Evolutionary conservation across 2,329 filamentous ascomycete species (phyloP), one percentile per base, ranked within the genome.

Genomic region (Neonectria punicea): DNA sequence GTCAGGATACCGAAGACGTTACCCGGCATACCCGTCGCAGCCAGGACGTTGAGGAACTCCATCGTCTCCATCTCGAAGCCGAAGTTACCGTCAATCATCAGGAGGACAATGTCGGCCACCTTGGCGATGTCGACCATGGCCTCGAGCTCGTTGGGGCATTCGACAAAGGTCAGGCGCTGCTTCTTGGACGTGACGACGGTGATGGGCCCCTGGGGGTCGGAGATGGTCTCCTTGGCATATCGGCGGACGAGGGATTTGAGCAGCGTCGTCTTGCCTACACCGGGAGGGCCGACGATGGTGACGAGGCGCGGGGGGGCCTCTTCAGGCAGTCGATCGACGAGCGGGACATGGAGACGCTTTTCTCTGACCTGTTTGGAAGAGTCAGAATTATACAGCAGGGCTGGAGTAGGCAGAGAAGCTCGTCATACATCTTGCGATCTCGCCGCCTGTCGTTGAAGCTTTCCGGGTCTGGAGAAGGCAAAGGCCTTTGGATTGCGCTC

Each of bases 31-130:
- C 96, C 96, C 32, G 93, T 97, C 2, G 93, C 89, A n/a, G 93
- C 92, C 55, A 99, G 84, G 18, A 98, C 90, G 73, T 98, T 98
- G 76, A 99, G 83, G 67, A 99, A 99, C 81, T 99, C 96, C 96
- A 99, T 99, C 0, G 96, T 99, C 85, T 99, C 96, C 96, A 99
- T 99, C 82, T 99, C 96, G 77, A 99, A 99, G 14, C 96, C 97
- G 75, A 92, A 99, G 81, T 98, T 98, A 61, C 96, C 97, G 77
- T 99, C 96, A 73, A 99, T 99, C 93, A 99, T 96, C 61, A 99
- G 87, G 54, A 99, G 86, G 6, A 98, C 93, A 74, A 99, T 98
- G 78, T 99, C 96, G 18, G 97, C 96, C 47, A 99, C 93, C 81
- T 99, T 99, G 65, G 96, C 93, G 61, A 98, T 87, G 80, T 99